phyloP scores from a whole-genome alignment of 2,329 filamentous ascomycete species.

The Chaetothyriales sp. region DNA sequence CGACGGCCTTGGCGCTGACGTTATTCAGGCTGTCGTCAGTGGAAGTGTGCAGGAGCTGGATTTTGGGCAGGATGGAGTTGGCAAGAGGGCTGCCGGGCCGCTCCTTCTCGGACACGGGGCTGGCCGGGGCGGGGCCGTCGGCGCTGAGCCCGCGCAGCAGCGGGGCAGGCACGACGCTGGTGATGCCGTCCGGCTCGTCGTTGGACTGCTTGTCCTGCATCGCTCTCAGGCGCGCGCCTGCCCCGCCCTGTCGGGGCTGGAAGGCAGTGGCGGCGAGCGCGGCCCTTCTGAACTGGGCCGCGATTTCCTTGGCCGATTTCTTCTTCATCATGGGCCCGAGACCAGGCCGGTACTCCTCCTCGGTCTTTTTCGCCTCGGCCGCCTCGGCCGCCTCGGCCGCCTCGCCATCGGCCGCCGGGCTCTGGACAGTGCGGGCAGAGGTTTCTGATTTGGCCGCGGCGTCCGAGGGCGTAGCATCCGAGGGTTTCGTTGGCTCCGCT shows the following conservation, averaged over 20 bases:
- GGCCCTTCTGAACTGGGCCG: slow-evolving; percentile 65
- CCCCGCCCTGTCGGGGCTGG: slow-evolving; percentile 77
- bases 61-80: slow-evolving; percentile 23
- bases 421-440: background rate
- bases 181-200: slow-evolving; percentile 77
- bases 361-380: slow-evolving; percentile 25
- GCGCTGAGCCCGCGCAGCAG: slow-evolving; percentile 29
- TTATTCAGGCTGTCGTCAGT: slow-evolving; percentile 20
- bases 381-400: background rate
- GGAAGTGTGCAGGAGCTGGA: slow-evolving; percentile 27
- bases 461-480: too few relatives aligned
- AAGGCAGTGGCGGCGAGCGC: slow-evolving; percentile 61
- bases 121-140: slow-evolving; percentile 24
- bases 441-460: background rate
- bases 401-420: background rate
- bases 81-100: slow-evolving; percentile 19
- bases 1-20: slow-evolving; percentile 21
- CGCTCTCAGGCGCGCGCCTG: slow-evolving; percentile 62
- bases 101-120: slow-evolving; percentile 21
- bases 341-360: slow-evolving; percentile 53
- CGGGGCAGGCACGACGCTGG: slow-evolving; percentile 71
- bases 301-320: slow-evolving; percentile 57
- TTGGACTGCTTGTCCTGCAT: slow-evolving; percentile 43
- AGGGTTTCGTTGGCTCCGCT: background rate
- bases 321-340: slow-evolving; percentile 82